Evolutionary conservation across 2,329 filamentous ascomycete species (phyloP), one percentile per base, ranked within the genome.

Genomic region (Amauroascus niger): DNA sequence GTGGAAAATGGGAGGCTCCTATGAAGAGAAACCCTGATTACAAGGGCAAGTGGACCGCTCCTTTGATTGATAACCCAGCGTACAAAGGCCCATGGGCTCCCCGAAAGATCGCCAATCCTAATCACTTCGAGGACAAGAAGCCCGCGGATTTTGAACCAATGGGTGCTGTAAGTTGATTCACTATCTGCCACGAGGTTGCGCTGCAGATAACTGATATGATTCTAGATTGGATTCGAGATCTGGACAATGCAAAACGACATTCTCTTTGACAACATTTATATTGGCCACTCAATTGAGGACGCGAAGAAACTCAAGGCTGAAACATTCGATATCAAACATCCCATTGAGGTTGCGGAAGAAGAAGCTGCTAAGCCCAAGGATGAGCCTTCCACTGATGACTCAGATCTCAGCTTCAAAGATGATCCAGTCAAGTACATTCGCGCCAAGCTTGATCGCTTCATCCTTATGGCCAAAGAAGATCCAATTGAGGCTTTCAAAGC

Each of bases 211-310:
- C 56, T 47, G 35, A 26, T 7, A 30, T 53, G 45, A 11, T 46
- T 13, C 18, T 67, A 89, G 86, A 90, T 97, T 75, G 93, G 93
- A 65, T 97, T 97, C 67, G 93, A 98, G 75, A 91, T 98, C 76
- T 98, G 93, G 93, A 97, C 93, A 66, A 98, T 98, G 93, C 91
- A 96, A 76, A 95, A 84, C 71, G 87, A 96, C 69, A 97, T 98
- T 64, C 85, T 96, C 66, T 97, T 98, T 66, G 88, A 97, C 82
- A 98, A 98, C 84, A 94, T 98, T 79, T 98, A 97, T 82, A 89
- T 98, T 70, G 93, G 93, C 60, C 93, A 98, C 83, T 97, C 91
- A 18, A 71, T 93, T 63, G 88, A 88, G 68, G 93, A 98, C 63
- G 93, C 93, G 58, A 83, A 86, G 72, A 86, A 90, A 76, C 79